These are phyloP conservation scores for Kazachstania kunashirensis DNA, from an alignment of 805 yeast species.

Conservation along the genomic window DNA sequence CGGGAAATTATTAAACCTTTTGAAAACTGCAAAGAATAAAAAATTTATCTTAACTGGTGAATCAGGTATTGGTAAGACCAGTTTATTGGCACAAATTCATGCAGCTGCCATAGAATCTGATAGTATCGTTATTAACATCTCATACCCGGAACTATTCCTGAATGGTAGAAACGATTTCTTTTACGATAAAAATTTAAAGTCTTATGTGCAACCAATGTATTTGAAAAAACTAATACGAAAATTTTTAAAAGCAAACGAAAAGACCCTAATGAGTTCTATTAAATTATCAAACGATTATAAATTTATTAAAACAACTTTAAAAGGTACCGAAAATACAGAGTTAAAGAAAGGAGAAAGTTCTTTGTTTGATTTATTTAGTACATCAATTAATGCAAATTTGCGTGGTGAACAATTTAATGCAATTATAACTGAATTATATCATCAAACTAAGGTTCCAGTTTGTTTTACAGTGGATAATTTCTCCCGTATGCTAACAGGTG, in stretches of 20 bases:
- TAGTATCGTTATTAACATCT: slow-evolving; percentile 54
- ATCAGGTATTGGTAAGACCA: slow-evolving; percentile 72
- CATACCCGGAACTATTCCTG: slow-evolving; percentile 50
- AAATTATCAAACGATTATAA: slow-evolving; percentile 29
- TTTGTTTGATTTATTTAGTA: slow-evolving; percentile 36
- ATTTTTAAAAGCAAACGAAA: slow-evolving; percentile 38
- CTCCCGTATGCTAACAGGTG: slow-evolving; percentile 46
- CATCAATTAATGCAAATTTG: slow-evolving; percentile 31
- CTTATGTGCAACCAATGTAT: slow-evolving; percentile 73
- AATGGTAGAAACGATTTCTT: slow-evolving; percentile 68
- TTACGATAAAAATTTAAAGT: slow-evolving; percentile 37
- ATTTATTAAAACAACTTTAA: slow-evolving; percentile 27
- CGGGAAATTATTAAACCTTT: slow-evolving; percentile 31
- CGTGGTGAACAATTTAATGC: slow-evolving; percentile 41
- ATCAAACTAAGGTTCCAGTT: slow-evolving; percentile 46
- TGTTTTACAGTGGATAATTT: slow-evolving; percentile 66
- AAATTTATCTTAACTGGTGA: slow-evolving; percentile 55
- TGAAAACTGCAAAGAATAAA: slow-evolving; percentile 35
- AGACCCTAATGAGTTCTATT: slow-evolving; percentile 30
- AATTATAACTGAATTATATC: slow-evolving; percentile 45
- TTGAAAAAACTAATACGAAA: slow-evolving; percentile 50
- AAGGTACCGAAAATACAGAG: slow-evolving; percentile 20
- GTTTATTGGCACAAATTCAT: slow-evolving; percentile 50
- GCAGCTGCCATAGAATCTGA: slow-evolving; percentile 35
- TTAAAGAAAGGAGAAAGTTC: slow-evolving; percentile 26